Conservation (phyloP, 1,139 yeast genomes). For the Yamadazyma triangularis region DNA sequence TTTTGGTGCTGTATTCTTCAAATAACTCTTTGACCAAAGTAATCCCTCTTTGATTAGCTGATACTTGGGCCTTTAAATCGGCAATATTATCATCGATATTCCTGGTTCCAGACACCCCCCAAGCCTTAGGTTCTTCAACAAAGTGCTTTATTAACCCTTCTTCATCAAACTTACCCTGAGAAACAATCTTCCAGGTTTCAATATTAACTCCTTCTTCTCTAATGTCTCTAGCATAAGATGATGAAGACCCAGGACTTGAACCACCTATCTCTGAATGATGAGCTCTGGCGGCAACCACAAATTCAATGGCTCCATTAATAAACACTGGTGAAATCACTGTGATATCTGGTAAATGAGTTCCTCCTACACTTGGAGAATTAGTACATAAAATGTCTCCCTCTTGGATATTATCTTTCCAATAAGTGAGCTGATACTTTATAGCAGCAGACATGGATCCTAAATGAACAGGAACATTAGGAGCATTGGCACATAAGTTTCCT, state of each 20-base stretch:
- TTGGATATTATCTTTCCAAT: constrained; percentile 12
- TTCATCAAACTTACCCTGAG: constrained; percentile 52
- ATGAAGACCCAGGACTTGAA: constrained; percentile 61
- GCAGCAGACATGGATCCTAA: constrained; percentile 20
- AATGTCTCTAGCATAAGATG: constrained; percentile 55
- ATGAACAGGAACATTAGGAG: constrained; percentile 20
- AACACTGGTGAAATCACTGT: constrained; percentile 17
- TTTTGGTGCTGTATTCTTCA: constrained; percentile 29
- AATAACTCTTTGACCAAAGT: constrained; percentile 27
- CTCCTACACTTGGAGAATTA: constrained; percentile 18
- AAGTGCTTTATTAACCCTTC: constrained; percentile 44
- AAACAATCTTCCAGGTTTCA: constrained; percentile 51
- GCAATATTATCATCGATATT: constrained; percentile 38
- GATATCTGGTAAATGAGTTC: constrained; percentile 18
- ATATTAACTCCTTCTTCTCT: constrained; percentile 66
- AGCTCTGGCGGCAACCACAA: constrained; percentile 63
- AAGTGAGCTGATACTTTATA: constrained; percentile 14
- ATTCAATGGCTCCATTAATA: constrained; percentile 38
- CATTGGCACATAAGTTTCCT: constrained; percentile 18
- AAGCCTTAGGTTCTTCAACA: constrained; percentile 48
- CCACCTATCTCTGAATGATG: constrained; percentile 73
- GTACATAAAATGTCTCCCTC: constrained; percentile 19
- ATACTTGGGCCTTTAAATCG: constrained; percentile 42
- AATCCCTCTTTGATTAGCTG: constrained; percentile 42
- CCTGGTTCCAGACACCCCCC: constrained; percentile 61